Evolutionary conservation across 371 early-diverging fungal species (phyloP), one percentile per base, ranked within the genome.

Genomic region (Haplosporangium sp.): DNA sequence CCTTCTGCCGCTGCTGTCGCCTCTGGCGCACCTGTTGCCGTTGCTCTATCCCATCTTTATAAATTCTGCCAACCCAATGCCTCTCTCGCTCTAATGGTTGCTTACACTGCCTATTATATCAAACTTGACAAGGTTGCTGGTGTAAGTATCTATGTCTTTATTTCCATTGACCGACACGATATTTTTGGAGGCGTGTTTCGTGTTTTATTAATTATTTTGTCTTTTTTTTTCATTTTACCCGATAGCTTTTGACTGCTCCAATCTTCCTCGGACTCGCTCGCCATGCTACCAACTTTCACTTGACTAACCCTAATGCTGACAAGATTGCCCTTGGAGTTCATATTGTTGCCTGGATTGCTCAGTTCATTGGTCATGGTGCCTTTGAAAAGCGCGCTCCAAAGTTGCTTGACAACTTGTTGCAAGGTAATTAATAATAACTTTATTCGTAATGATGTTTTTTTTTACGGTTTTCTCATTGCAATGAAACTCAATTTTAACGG

Each of bases 311-410:
- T 1, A 77, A 89, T 58, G 91, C 92, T 48, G 83, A 85, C 52
- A 69, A 74, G 11, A 78, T 88, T 64, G 91, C 92, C 2, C 48
- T 90, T 10, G 75, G 52, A 17, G 68, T 95, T 45, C 96, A 95
- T 77, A 82, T 93, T 37, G 40, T 79, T 59, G 83, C 92, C 20
- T 98, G 98, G 98, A 86, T 94, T 39, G 83, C 89, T n/a, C 98
- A 98, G 84, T 94, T 98, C 82, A 72, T 92, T 64, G 95, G 96
- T 39, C 98, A 98, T 70, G 94, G 93, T 57, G 83, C 94, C 27
- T 91, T 87, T 38, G 98, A 98, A 75, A 92, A 91, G 72, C 91
- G 98, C 73, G 92, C 94, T 1, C 98, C 98, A 2, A 96, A 96
- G 38, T 81, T 98, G 47, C 63, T 94, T 48, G 96, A 97, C 68